A percentile compares a stretch with the other conserved stretches of the same genome.
phyloP scores from a whole-genome alignment of 225 moss, liverwort and hornwort species.

The Polytrichum formosum region DNA sequence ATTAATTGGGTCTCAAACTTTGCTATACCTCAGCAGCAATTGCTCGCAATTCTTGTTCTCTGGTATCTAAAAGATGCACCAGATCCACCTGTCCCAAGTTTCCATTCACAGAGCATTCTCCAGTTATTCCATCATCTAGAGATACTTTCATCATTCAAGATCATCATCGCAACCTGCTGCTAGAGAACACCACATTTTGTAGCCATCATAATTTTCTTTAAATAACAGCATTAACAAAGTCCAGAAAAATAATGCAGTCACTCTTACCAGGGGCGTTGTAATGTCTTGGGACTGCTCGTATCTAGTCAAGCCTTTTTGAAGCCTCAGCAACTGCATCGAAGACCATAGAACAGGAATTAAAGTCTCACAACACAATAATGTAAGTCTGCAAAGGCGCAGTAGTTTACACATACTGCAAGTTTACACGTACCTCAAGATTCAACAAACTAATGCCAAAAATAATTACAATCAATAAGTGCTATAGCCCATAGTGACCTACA shows the following conservation, averaged over 20 bases:
- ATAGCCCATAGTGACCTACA: too few relatives aligned
- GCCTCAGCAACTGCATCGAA: conserved; percentile 35
- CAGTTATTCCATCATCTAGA: background rate
- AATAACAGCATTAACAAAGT: background rate
- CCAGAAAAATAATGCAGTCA: background rate
- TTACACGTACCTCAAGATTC: too few relatives aligned
- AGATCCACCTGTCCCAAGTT: conserved; percentile 38
- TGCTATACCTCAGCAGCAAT: conserved; percentile 50
- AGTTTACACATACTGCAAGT: too few relatives aligned
- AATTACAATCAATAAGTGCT: too few relatives aligned
- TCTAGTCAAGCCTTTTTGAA: conserved; percentile 33
- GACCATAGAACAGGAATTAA: too few relatives aligned
- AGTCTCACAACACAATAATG: too few relatives aligned
- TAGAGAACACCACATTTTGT: background rate
- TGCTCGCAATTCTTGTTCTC: conserved; percentile 58
- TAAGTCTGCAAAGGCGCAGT: too few relatives aligned
- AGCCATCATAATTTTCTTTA: background rate
- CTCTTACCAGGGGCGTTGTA: conserved; percentile 46
- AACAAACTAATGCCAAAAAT: too few relatives aligned
- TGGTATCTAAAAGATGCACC: conserved; percentile 46
- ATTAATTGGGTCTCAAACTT: background rate
- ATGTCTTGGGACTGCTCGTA: conserved; percentile 47
- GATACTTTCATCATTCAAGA: background rate
- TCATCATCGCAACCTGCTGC: background rate
- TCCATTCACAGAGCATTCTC: background rate